Percentiles rank a stretch among this genome's conserved stretches.
Evolutionary conservation across 1,139 yeast species (phyloP).

Genomic region (Saccharomycopsis crataegensis): DNA sequence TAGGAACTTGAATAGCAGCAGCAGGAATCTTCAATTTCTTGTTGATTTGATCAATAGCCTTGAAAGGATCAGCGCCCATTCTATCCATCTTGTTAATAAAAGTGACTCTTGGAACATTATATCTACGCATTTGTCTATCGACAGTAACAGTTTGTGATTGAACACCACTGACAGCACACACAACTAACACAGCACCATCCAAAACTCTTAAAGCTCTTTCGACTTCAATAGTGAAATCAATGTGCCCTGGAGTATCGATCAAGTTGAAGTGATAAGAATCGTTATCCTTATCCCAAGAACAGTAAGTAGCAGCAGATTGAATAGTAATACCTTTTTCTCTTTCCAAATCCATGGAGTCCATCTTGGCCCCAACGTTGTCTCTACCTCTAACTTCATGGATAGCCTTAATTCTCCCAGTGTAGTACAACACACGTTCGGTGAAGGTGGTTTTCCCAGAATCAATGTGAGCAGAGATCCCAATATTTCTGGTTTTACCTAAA

Average conservation of each 20-base stretch:
- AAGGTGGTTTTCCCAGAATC: conserved; percentile 96
- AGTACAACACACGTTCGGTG: conserved; percentile 92
- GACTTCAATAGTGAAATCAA: conserved; percentile 96
- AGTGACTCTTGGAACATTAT: conserved; percentile 93
- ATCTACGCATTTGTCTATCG: conserved; percentile 97
- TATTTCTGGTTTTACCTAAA: conserved; percentile 67
- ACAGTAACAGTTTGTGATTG: conserved; percentile 98
- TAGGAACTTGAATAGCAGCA: conserved; percentile 96
- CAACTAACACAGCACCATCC: conserved; percentile 97
- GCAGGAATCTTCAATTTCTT: conserved; percentile 84
- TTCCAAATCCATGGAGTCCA: conserved; percentile 97
- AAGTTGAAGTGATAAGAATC: conserved; percentile 78
- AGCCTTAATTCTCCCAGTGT: conserved; percentile 95
- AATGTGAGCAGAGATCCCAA: conserved; percentile 96
- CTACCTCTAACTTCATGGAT: conserved; percentile 98
- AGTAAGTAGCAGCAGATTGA: conserved; percentile 97
- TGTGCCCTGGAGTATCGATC: conserved; percentile 97
- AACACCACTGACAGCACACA: conserved; percentile 97
- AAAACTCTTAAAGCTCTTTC: conserved; percentile 94
- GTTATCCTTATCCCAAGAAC: conserved; percentile 82
- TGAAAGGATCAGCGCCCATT: conserved; percentile 97
- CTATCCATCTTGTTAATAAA: conserved; percentile 98
- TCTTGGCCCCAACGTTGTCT: conserved; percentile 97
- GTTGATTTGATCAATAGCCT: conserved; percentile 87
- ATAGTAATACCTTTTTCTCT: conserved; percentile 97